Evolutionary conservation across 2,329 filamentous ascomycete genomes (phyloP), one percentile per base, ranked within the genome.

Genomic region (Fusarium coicis): DNA sequence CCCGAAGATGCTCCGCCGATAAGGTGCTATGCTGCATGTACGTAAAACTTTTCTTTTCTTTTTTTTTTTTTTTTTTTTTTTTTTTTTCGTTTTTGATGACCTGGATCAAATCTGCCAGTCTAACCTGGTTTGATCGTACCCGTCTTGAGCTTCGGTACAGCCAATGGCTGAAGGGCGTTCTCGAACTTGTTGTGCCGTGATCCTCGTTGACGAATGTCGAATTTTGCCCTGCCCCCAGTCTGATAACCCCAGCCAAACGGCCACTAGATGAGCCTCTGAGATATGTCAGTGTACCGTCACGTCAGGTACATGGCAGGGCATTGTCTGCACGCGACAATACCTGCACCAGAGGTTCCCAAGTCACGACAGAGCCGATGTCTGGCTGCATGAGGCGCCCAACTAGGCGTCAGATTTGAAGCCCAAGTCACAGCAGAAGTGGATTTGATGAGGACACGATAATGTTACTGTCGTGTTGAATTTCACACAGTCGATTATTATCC

Each of bases 1-100:
- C 68, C 74, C 75, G 74, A 76, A 52, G 74, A 77, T 76, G 67
- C 75, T 77, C 75, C 75, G 75, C 74, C 71, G 68, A 77, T 70
- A 71, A 76, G 72, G 68, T 74, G 47, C 52, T 39, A 42, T 34
- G 23, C 57, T 34, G 30, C 57, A 63, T 63, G 61, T 65, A 68
- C 68, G 70, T 66, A 73, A 68, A 60, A 74, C 74, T 73, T 73
- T 56, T 57, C 65, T 61, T 64, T 66, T 57, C 62, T 60, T 62
- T 64, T 26, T 6, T 62, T 70, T 58, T 62, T 37, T 37, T 60
- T 62, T 64, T 26, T 6, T 62, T 70, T 58, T 62, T 37, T 37
- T 36, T 18, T 34, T 36, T 36, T 65, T 67, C 34, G 43, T 61
- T 63, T 63, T 63, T 50, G 39, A 44, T 63, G 54, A 56, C 58